phyloP scores from a whole-genome alignment of 2,329 filamentous ascomycete species.

The Xylaria sp. region DNA sequence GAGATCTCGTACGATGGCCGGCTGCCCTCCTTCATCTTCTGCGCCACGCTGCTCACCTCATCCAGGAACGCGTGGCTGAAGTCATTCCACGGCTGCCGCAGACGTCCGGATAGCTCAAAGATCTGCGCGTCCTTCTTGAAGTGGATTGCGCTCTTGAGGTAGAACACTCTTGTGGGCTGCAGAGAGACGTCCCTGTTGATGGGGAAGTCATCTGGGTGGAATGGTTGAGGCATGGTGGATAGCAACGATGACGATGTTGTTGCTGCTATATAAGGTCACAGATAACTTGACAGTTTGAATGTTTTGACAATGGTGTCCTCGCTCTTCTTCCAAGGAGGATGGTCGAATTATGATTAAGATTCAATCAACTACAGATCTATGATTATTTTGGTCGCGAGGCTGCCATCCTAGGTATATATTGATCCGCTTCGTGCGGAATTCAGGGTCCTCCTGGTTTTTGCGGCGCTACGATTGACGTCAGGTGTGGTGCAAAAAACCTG shows the following conservation, averaged over 20 bases:
- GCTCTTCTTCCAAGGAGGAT: constrained; percentile 15
- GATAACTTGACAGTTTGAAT: neutral
- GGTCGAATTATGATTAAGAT: constrained; percentile 18
- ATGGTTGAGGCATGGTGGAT: constrained; percentile 48
- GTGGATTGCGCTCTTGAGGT: constrained; percentile 49
- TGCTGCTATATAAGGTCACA: constrained; percentile 1
- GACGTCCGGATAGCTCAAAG: constrained; percentile 44
- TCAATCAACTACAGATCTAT: neutral
- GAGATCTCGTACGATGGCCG: constrained; percentile 44
- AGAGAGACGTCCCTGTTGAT: constrained; percentile 45
- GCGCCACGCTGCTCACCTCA: constrained; percentile 39
- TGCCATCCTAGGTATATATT: constrained; percentile 18
- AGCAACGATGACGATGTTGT: neutral
- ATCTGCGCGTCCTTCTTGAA: constrained; percentile 50
- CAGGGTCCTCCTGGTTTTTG: constrained; percentile 23
- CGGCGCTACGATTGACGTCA: constrained; percentile 36
- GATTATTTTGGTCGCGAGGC: constrained; percentile 2
- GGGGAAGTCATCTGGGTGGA: constrained; percentile 51
- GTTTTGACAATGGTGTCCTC: constrained; percentile 5
- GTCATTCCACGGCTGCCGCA: constrained; percentile 44
- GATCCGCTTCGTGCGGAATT: neutral
- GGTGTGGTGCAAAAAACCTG: constrained; percentile 35
- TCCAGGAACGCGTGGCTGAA: constrained; percentile 48
- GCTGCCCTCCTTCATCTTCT: constrained; percentile 36
- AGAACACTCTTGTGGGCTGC: constrained; percentile 45